phyloP scores from a whole-genome alignment of 371 early-diverging fungal species.

The Choanephora cucurbitarum region DNA sequence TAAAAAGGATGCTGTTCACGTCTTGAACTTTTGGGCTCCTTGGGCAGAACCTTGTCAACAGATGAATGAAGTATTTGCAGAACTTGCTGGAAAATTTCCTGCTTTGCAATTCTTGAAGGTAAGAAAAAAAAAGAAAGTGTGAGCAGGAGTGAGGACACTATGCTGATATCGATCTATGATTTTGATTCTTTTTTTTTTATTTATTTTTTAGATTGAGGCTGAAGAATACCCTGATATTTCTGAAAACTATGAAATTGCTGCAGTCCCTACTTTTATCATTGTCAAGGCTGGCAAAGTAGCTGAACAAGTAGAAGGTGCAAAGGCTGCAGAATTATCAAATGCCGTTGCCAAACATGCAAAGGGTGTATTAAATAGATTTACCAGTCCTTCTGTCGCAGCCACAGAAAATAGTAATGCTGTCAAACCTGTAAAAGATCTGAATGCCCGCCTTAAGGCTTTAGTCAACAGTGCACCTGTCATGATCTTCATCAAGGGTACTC shows the following conservation, averaged over 20 bases:
- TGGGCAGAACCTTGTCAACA: constrained; percentile 91
- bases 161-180: too few species aligned
- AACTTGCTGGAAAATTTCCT: constrained; percentile 78
- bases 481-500: constrained; percentile 95
- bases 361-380: constrained; percentile 38
- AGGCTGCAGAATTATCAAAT: constrained; percentile 78
- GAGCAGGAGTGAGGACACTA: too few species aligned
- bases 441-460: constrained; percentile 69
- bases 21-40: constrained; percentile 87
- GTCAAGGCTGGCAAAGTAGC: constrained; percentile 73
- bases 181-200: too few species aligned
- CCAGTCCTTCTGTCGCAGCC: constrained; percentile 25
- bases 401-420: constrained; percentile 19
- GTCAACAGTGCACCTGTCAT: constrained; percentile 76
- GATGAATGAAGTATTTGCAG: constrained; percentile 89
- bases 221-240: constrained; percentile 89
- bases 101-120: constrained; percentile 80
- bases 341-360: constrained; percentile 75
- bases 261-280: constrained; percentile 91
- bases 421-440: constrained; percentile 57
- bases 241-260: constrained; percentile 83
- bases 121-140: constrained; percentile 1
- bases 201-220: constrained; percentile 74
- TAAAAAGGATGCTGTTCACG: constrained; percentile 43
- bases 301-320: constrained; percentile 87